phyloP scores from a whole-genome alignment of 2,329 filamentous ascomycete genomes.

The Fusarium sulawesiense region DNA sequence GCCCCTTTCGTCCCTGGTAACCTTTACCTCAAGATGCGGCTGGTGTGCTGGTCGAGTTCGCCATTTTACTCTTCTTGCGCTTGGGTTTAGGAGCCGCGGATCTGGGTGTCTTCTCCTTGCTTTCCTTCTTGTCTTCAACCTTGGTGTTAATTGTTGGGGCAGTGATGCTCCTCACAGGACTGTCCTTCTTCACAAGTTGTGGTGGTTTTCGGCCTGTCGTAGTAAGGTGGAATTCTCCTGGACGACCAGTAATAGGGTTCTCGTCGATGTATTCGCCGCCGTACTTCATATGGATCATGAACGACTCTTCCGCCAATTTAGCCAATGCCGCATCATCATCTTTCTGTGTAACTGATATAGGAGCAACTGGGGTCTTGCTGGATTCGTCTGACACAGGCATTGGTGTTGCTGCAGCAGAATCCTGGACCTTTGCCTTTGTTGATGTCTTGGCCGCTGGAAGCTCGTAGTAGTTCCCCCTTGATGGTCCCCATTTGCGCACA shows the following conservation, averaged over 20 bases:
- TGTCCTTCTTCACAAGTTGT: constrained; percentile 46
- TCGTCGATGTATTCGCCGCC: constrained; percentile 75
- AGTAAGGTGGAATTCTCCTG: constrained; percentile 73
- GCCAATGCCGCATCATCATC: constrained; percentile 56
- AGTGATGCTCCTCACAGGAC: constrained; percentile 50
- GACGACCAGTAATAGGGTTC: constrained; percentile 74
- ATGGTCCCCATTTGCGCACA: constrained; percentile 66
- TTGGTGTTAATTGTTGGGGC: constrained; percentile 57
- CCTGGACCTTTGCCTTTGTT: constrained; percentile 48
- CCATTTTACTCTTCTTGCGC: constrained; percentile 62
- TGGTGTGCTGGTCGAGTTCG: constrained; percentile 50
- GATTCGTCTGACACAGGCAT: constrained; percentile 53
- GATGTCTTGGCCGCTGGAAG: constrained; percentile 49
- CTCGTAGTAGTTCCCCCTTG: constrained; percentile 64
- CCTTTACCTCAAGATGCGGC: constrained; percentile 42
- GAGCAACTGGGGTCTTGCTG: constrained; percentile 38
- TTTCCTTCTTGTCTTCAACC: constrained; percentile 59
- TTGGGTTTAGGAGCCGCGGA: constrained; percentile 58
- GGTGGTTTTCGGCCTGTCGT: constrained; percentile 67
- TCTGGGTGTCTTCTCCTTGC: constrained; percentile 58
- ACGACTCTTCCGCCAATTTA: constrained; percentile 67
- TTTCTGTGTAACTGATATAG: constrained; percentile 48
- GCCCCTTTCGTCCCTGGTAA: constrained; percentile 3
- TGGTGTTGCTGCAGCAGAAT: constrained; percentile 61
- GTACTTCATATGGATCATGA: constrained; percentile 67